Percentiles rank a stretch among this genome's conserved stretches.
Conservation (phyloP, 1,284 basidiomycete species). For the Xerocomus minutiporus region DNA sequence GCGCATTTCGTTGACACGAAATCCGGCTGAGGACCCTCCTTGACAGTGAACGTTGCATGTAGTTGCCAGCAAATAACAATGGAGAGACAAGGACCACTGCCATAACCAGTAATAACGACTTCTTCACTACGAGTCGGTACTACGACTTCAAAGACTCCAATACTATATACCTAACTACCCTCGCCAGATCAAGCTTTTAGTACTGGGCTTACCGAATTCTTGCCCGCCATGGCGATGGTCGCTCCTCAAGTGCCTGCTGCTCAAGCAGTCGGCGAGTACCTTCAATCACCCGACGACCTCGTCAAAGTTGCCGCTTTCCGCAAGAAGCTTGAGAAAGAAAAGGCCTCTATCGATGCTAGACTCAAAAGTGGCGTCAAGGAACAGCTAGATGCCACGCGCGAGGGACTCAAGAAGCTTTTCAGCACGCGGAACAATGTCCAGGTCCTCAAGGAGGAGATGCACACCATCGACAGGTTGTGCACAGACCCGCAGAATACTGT, state of each 20-base stretch:
- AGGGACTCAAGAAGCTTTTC: slow-evolving; percentile 84
- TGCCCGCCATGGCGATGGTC: slow-evolving; percentile 36
- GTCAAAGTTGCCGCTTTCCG: slow-evolving; percentile 84
- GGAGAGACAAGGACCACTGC: not conserved
- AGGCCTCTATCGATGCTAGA: slow-evolving; percentile 90
- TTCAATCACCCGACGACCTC: slow-evolving; percentile 92
- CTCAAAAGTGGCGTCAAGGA: slow-evolving; percentile 92
- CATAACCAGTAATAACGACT: not conserved
- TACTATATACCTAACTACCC: not conserved
- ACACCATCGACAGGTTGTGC: slow-evolving; percentile 76
- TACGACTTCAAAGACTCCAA: not conserved
- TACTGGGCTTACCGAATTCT: not conserved
- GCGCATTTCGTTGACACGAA: slow-evolving; percentile 4
- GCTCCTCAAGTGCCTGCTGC: slow-evolving; percentile 66
- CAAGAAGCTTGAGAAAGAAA: slow-evolving; percentile 96
- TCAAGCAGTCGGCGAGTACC: slow-evolving; percentile 79
- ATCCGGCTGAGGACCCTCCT: slow-evolving; percentile 6
- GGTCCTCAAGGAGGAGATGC: slow-evolving; percentile 89
- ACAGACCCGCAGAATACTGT: slow-evolving; percentile 70
- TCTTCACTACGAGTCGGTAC: too few species aligned
- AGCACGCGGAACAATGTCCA: slow-evolving; percentile 81
- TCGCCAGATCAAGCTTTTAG: too few species aligned
- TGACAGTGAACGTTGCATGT: slow-evolving; percentile 6
- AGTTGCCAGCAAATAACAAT: too few species aligned
- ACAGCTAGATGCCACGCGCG: slow-evolving; percentile 87